phyloP scores from a whole-genome alignment of 495 filamentous ascomycete genomes.

The Penicillium argentinense region DNA sequence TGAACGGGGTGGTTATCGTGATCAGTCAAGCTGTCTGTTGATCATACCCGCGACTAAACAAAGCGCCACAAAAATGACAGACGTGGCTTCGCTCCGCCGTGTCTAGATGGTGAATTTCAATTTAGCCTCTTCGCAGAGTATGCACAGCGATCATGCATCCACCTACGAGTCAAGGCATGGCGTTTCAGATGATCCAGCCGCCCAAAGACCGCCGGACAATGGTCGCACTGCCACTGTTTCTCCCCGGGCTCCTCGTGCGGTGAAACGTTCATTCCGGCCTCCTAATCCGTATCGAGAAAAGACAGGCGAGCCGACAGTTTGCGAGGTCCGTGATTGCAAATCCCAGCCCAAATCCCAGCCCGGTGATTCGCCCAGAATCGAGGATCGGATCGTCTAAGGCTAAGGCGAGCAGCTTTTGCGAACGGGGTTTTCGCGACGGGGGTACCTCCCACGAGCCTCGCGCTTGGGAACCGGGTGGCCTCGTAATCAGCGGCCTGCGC shows the following conservation, averaged over 20 bases:
- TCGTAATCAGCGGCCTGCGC: too few species aligned
- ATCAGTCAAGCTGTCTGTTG: too few species aligned
- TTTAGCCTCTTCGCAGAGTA: background rate
- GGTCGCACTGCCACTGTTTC: constrained; percentile 28
- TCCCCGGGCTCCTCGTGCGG: constrained; percentile 2
- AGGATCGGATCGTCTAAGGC: background rate
- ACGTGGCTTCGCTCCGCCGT: constrained; percentile 16
- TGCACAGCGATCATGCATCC: background rate
- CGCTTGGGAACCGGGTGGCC: too few species aligned
- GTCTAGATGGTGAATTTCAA: constrained; percentile 17
- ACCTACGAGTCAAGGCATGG: constrained; percentile 31
- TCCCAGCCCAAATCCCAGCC: background rate
- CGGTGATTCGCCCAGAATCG: constrained; percentile 9
- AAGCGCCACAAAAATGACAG: constrained; percentile 31
- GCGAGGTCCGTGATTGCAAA: constrained; percentile 6
- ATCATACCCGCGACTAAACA: constrained; percentile 36
- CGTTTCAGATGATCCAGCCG: constrained; percentile 35
- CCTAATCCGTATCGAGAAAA: constrained; percentile 15
- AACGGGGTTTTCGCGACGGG: background rate
- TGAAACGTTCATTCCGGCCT: constrained; percentile 12
- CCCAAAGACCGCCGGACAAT: constrained; percentile 30
- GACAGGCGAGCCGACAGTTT: constrained; percentile 7
- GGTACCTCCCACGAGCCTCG: background rate
- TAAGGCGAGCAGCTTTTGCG: background rate
- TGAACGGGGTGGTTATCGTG: too few species aligned